Percentiles rank a stretch among this genome's conserved stretches.
Evolutionary conservation across 495 filamentous ascomycete genomes (phyloP).

Genomic region (Cudoniella acicularis): DNA sequence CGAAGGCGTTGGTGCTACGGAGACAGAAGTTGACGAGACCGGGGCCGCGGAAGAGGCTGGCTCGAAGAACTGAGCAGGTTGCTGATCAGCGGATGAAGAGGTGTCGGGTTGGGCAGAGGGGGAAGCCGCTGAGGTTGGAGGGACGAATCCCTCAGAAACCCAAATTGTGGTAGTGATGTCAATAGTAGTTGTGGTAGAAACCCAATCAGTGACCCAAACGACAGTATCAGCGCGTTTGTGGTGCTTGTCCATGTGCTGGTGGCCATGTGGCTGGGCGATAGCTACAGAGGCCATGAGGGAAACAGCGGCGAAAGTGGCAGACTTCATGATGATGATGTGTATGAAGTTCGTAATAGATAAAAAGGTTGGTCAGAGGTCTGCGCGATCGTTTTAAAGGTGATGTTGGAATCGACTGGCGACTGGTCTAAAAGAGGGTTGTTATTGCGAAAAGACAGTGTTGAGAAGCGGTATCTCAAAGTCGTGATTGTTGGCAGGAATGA

Average conservation of each 20-base stretch:
- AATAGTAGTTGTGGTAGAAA: conserved; percentile 32
- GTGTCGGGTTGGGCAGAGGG: conserved; percentile 19
- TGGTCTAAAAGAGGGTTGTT: conserved; percentile 1
- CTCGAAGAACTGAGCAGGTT: conserved; percentile 41
- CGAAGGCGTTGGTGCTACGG: conserved; percentile 7
- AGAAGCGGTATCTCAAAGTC: conserved; percentile 18
- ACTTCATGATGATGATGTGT: conserved; percentile 41
- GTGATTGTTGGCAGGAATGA: conserved; percentile 29
- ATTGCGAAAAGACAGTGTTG: conserved; percentile 9
- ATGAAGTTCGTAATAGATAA: background rate
- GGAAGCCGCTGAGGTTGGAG: conserved; percentile 26
- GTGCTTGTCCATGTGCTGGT: conserved; percentile 28
- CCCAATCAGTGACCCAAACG: conserved; percentile 39
- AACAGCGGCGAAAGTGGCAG: conserved; percentile 33
- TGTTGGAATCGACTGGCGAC: conserved; percentile 3
- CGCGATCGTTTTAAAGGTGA: background rate
- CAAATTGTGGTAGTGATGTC: conserved; percentile 35
- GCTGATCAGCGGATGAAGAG: conserved; percentile 5
- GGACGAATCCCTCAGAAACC: conserved; percentile 21
- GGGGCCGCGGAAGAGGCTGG: conserved; percentile 14
- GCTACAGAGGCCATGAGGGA: conserved; percentile 41
- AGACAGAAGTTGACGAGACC: conserved; percentile 9
- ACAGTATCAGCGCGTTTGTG: conserved; percentile 33
- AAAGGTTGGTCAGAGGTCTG: background rate
- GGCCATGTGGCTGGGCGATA: conserved; percentile 42